A percentile compares a stretch with the other conserved stretches of the same genome.
Evolutionary conservation across 1,284 basidiomycete species (phyloP).

Genomic region (Schizophyllum commune): DNA sequence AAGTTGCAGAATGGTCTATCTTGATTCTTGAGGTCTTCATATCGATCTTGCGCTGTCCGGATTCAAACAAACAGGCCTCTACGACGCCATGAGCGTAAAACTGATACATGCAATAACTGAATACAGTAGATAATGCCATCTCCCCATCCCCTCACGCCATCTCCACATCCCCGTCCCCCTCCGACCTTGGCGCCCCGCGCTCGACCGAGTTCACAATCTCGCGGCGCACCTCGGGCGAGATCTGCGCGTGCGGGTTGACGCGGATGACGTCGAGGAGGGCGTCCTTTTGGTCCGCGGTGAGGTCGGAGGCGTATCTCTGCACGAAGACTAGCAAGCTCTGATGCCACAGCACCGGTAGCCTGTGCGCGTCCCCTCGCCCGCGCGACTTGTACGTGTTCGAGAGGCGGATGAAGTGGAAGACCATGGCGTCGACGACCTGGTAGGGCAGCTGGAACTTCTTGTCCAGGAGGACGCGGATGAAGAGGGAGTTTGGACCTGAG

Average conservation of each 20-base stretch:
- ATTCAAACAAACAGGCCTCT: too few species aligned
- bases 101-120: too few species aligned
- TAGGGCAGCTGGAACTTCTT: conserved; percentile 98
- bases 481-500: conserved; percentile 86
- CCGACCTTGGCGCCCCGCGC: conserved; percentile 57
- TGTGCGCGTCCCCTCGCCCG: conserved; percentile 56
- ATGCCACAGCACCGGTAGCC: conserved; percentile 96
- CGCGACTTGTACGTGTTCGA: conserved; percentile 82
- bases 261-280: conserved; percentile 92
- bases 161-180: conserved; percentile 47
- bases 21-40: too few species aligned
- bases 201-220: conserved; percentile 74
- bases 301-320: conserved; percentile 95
- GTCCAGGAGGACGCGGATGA: conserved; percentile 95
- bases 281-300: conserved; percentile 97
- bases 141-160: too few species aligned
- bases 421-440: conserved; percentile 95
- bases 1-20: too few species aligned
- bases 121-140: too few species aligned
- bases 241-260: conserved; percentile 82
- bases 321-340: conserved; percentile 93
- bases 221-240: conserved; percentile 84
- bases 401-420: conserved; percentile 96
- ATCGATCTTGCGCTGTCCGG: too few species aligned
- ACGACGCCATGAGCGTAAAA: too few species aligned